Conservation (phyloP, 306 rosid genomes). For the Prunus mira region DNA sequence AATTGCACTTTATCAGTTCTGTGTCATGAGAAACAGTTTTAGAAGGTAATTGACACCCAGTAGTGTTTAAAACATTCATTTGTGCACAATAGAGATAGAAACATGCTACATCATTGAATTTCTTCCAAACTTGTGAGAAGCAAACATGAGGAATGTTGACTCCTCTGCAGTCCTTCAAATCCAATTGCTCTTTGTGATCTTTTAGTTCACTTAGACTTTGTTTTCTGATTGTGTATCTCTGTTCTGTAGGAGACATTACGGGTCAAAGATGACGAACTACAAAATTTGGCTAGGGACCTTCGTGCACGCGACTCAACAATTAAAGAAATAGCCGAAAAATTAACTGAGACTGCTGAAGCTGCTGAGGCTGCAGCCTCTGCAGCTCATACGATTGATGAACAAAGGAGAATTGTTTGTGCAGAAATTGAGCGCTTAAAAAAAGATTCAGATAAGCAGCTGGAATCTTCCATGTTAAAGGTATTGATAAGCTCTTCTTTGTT, state of each 20-base stretch:
- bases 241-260: conserved; percentile 74
- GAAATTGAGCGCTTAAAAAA: conserved; percentile 70
- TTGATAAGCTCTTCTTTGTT: not conserved
- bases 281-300: conserved; percentile 83
- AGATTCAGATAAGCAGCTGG: conserved; percentile 58
- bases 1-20: not conserved
- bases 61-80: too few species aligned
- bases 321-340: conserved; percentile 84
- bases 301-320: conserved; percentile 96
- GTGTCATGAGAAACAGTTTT: not conserved
- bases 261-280: conserved; percentile 97
- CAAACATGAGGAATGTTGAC: not conserved
- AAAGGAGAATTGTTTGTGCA: conserved; percentile 68
- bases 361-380: conserved; percentile 99
- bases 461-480: conserved; percentile 63
- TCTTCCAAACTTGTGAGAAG: too few species aligned
- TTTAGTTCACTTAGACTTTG: conserved; percentile 11
- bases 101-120: too few species aligned
- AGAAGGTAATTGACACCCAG: not conserved
- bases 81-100: too few species aligned
- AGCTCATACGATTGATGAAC: conserved; percentile 89
- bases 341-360: conserved; percentile 97
- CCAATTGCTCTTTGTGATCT: conserved; percentile 4
- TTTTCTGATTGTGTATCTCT: conserved; percentile 19
- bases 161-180: not conserved